Conservation (phyloP, 2,329 filamentous ascomycete species). For the Fusarium praegraminearum region DNA sequence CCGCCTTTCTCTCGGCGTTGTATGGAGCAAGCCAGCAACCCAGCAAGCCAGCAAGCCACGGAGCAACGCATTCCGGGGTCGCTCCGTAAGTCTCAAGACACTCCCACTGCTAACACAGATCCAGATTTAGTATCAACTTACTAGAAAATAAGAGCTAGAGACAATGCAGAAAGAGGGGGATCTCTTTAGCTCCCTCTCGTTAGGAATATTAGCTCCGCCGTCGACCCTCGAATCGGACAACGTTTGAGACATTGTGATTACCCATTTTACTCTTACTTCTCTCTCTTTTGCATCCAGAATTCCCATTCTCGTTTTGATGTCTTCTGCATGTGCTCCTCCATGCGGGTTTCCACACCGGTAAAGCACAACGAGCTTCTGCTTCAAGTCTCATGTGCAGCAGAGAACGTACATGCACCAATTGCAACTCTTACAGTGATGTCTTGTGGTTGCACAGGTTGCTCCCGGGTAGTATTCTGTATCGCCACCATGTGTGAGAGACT, state of each 20-base stretch:
- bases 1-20: constrained; percentile 3
- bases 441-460: not conserved
- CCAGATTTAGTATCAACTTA: not conserved
- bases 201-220: constrained; percentile 27
- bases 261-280: not conserved
- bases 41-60: not conserved
- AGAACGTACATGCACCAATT: constrained; percentile 2
- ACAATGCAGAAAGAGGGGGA: not conserved
- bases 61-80: constrained; percentile 8
- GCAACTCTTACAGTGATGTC: not conserved
- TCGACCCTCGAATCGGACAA: not conserved
- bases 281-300: not conserved
- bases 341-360: constrained; percentile 27
- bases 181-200: not conserved
- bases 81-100: not conserved
- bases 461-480: not conserved
- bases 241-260: not conserved
- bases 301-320: not conserved
- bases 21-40: constrained; percentile 2
- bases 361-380: not conserved
- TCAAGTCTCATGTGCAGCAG: not conserved
- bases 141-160: not conserved
- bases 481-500: not conserved
- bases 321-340: constrained; percentile 3
- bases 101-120: not conserved